These are phyloP conservation scores for Trichoderma lentiforme DNA, from an alignment of 2,329 filamentous ascomycete species.

Conservation along the genomic window DNA sequence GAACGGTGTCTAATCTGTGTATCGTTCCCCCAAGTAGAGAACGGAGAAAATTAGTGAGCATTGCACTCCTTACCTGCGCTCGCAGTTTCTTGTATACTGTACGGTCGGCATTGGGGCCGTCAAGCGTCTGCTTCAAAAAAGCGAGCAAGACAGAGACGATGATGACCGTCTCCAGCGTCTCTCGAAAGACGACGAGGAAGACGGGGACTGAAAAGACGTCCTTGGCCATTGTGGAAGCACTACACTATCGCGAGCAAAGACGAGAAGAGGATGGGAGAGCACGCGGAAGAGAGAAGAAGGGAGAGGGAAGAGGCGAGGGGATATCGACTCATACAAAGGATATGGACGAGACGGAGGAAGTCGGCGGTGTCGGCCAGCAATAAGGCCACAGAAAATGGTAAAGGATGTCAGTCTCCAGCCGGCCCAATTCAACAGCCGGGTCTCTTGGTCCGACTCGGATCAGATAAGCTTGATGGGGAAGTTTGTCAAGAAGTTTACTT, in stretches of 20 bases:
- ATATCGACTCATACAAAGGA: constrained; percentile 3
- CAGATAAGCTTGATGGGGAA: constrained; percentile 16
- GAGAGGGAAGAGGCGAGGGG: neutral
- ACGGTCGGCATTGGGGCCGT: constrained; percentile 58
- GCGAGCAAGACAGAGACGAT: constrained; percentile 84
- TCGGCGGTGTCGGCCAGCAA: neutral
- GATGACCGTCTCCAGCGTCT: constrained; percentile 77
- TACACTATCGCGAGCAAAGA: neutral
- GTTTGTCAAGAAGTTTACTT: neutral
- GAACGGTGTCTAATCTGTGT: neutral
- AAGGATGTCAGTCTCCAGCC: neutral
- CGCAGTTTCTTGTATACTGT: constrained; percentile 64
- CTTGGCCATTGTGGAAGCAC: constrained; percentile 49
- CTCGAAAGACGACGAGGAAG: constrained; percentile 88
- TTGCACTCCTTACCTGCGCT: constrained; percentile 50
- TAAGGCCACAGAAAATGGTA: neutral
- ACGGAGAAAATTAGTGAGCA: neutral
- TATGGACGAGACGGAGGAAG: neutral
- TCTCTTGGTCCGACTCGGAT: neutral
- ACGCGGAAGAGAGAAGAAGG: neutral
- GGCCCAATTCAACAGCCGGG: constrained; percentile 8
- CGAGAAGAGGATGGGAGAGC: neutral
- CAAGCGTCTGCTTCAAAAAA: constrained; percentile 78
- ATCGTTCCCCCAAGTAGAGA: neutral
- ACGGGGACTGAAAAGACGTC: constrained; percentile 75